Evolutionary conservation across 1,284 basidiomycete genomes (phyloP), one percentile per base, ranked within the genome.

Genomic region (Butyriboletus appendiculatus): DNA sequence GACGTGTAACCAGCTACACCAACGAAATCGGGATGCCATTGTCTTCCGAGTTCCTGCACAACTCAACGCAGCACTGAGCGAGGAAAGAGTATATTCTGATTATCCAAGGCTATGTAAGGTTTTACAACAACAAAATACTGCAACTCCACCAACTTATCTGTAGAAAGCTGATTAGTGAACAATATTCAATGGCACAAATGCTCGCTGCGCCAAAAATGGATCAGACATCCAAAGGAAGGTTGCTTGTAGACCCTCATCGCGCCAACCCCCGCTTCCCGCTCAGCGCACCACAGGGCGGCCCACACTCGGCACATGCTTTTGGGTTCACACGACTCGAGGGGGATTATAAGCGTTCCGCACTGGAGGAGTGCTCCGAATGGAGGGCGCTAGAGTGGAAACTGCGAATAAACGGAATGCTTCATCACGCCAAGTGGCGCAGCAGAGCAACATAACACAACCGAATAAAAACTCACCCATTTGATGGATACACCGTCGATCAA

Each of bases 221-320:
- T 85, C 82, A 85, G 84, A 85, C 84, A 86, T 85, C 84, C 84
- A 84, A 84, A 82, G 82, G 82, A 85, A 84, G 84, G 81, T 79
- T 75, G n/a, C 68, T 78, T 74, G 0, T 59, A n/a, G 68, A 69
- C 83, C 74, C 80, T 75, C 82, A 86, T 77, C 64, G 72, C 73
- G 74, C 72, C 81, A 61, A 82, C 82, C 82, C 77, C 77, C 77
- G 73, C 79, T 74, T 81, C 67, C 75, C 76, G 73, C 74, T 75
- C 82, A 88, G 85, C 85, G 84, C 83, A 84, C 82, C 78, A 48
- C 52, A 58, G 62, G 77, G 79, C 73, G 80, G 85, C 84, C 85
- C 84, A 81, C 80, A 59, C 81, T 76, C 73, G 70, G 67, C 73
- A 66, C 69, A 69, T 74, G 75, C 74, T 75, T 75, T 78, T 84